Evolutionary conservation across 2,329 filamentous ascomycete genomes (phyloP).

Genomic region (Venturia oleaginea): DNA sequence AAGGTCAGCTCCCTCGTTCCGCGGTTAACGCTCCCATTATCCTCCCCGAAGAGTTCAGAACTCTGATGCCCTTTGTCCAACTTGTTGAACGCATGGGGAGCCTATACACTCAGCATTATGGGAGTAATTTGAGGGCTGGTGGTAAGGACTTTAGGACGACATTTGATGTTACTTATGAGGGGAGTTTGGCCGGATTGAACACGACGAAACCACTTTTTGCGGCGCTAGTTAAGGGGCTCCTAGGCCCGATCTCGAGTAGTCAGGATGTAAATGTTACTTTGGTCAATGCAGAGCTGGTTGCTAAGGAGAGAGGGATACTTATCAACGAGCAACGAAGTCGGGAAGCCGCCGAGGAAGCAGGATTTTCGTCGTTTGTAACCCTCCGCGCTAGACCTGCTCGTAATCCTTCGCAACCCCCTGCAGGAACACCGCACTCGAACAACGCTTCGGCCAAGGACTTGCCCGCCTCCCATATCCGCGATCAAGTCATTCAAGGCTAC

Average conservation of each 20-base stretch:
- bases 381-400: conserved; percentile 46
- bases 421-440: no score
- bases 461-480: no score
- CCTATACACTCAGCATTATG: conserved; percentile 70
- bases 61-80: conserved; percentile 65
- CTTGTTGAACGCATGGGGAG: conserved; percentile 72
- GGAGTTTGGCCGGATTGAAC: conserved; percentile 59
- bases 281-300: conserved; percentile 68
- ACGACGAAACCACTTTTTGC: conserved; percentile 74
- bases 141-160: conserved; percentile 47
- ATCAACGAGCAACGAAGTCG: conserved; percentile 65
- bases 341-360: conserved; percentile 49
- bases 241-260: conserved; percentile 57
- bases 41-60: conserved; percentile 69
- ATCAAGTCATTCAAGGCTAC: conserved; percentile 56
- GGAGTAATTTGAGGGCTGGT: conserved; percentile 23
- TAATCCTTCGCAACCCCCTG: conserved; percentile 4
- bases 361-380: conserved; percentile 63
- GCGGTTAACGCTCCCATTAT: conserved; percentile 79
- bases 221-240: conserved; percentile 67
- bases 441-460: no score
- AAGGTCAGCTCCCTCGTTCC: conserved; percentile 62
- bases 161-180: conserved; percentile 71
- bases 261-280: conserved; percentile 64
- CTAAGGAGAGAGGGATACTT: conserved; percentile 66